Evolutionary conservation across 78 protist species (phyloP).

Genomic region (Planoprotostelium fungivorum): DNA sequence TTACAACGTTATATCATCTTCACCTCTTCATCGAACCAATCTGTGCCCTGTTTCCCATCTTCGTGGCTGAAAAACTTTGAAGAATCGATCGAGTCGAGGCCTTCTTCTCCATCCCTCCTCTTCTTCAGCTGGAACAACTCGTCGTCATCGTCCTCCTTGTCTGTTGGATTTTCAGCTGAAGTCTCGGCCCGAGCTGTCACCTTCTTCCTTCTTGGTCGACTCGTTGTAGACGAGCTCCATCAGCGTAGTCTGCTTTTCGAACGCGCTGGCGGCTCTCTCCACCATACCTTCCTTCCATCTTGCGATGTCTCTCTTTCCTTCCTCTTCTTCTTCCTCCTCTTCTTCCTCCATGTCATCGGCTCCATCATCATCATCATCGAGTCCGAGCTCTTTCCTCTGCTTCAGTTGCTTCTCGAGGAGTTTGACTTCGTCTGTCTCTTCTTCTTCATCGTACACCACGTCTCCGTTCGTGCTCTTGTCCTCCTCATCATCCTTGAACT

Average conservation of each 20-base stretch:
- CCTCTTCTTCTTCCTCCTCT: conserved; percentile 30
- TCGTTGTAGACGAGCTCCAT: background rate
- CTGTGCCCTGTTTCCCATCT: conserved; percentile 15
- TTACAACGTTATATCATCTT: no score
- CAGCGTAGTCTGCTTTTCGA: background rate
- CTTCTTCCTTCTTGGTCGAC: background rate
- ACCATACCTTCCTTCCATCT: conserved; percentile 44
- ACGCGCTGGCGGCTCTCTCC: background rate
- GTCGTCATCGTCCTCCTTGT: conserved; percentile 11
- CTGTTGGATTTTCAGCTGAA: background rate
- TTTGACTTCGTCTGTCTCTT: conserved; percentile 4
- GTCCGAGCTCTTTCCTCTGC: background rate
- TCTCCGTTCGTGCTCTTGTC: conserved; percentile 6
- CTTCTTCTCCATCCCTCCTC: conserved; percentile 11
- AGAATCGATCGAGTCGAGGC: background rate
- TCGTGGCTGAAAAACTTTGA: background rate
- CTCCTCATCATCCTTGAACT: conserved; percentile 16
- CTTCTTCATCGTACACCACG: background rate
- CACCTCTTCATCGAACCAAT: conserved; percentile 38
- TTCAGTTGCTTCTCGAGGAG: background rate
- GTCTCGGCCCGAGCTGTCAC: background rate
- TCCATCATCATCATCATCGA: conserved; percentile 35
- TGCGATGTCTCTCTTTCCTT: conserved; percentile 31
- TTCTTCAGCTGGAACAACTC: conserved; percentile 1
- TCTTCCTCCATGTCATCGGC: conserved; percentile 32